phyloP scores from a whole-genome alignment of 139 green algal species.

The Chlamydomonas incerta region DNA sequence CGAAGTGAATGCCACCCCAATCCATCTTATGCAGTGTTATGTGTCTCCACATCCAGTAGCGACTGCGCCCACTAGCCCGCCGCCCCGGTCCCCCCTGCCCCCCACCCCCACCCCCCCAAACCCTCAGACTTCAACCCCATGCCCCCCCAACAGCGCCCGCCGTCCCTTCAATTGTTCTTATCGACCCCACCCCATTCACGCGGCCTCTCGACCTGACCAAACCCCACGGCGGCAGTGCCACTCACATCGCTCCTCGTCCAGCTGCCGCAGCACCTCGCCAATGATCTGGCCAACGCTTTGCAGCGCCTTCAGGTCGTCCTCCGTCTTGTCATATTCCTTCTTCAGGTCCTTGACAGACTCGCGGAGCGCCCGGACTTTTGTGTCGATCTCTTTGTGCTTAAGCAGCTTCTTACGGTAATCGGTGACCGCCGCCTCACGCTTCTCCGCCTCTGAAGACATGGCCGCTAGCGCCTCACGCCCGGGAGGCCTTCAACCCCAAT shows the following conservation, averaged over 20 bases:
- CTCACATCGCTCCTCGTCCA: constrained; percentile 98
- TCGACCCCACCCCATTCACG: too few species aligned
- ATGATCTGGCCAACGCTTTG: constrained; percentile 99
- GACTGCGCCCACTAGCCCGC: too few species aligned
- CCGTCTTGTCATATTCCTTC: constrained; percentile 98
- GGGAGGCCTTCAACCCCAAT: too few species aligned
- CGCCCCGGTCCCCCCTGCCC: too few species aligned
- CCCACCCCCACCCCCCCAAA: too few species aligned
- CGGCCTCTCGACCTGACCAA: too few species aligned
- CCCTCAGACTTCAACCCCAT: too few species aligned
- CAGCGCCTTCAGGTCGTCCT: constrained; percentile 98
- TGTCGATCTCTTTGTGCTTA: constrained; percentile 91
- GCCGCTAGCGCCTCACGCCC: background rate
- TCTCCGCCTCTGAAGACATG: constrained; percentile 52
- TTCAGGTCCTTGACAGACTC: constrained; percentile 87
- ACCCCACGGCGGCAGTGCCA: too few species aligned
- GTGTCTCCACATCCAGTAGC: too few species aligned
- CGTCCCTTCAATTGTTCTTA: too few species aligned
- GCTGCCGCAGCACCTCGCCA: constrained; percentile 96
- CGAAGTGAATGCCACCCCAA: background rate
- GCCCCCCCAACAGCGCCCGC: too few species aligned
- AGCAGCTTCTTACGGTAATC: constrained; percentile 91
- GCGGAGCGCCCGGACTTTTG: constrained; percentile 78
- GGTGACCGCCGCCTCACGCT: constrained; percentile 70
- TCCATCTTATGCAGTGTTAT: too few species aligned